Percentiles rank a stretch among this genome's conserved stretches.
Conservation (phyloP, 108 stramenopile genomes). For the Skeletonema tropicum region DNA sequence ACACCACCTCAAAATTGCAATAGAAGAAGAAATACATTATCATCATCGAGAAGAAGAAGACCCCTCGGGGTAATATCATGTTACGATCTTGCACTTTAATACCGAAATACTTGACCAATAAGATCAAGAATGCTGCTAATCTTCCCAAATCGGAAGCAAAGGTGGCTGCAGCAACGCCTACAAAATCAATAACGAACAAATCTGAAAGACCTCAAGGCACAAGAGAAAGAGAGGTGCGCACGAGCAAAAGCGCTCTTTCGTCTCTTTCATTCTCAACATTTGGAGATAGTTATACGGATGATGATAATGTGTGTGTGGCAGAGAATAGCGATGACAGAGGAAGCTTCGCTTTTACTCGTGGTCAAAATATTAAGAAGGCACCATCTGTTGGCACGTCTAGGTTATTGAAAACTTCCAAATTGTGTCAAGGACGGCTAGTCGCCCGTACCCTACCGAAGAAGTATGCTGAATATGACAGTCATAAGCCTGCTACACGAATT, state of each 20-base stretch:
- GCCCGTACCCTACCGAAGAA: slow-evolving; percentile 29
- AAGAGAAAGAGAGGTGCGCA: slow-evolving; percentile 8
- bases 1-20: neutral
- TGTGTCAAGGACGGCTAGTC: slow-evolving; percentile 31
- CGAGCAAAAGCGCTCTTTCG: slow-evolving; percentile 23
- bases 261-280: slow-evolving; percentile 14
- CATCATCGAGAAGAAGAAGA: neutral
- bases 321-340: neutral
- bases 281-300: neutral
- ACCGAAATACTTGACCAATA: neutral
- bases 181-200: neutral
- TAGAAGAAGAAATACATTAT: slow-evolving; percentile 8
- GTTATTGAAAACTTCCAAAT: slow-evolving; percentile 1
- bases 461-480: slow-evolving; percentile 27
- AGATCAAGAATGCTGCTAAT: neutral
- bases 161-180: neutral
- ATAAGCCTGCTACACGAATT: slow-evolving; percentile 12
- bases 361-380: neutral
- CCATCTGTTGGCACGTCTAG: neutral
- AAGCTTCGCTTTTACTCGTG: neutral
- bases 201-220: neutral
- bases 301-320: neutral
- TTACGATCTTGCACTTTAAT: slow-evolving; percentile 12
- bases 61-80: slow-evolving; percentile 10
- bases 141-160: neutral